Percentiles rank a stretch among this genome's conserved stretches.
phyloP scores from a whole-genome alignment of 2,329 filamentous ascomycete species.

The Diaporthe humulicola region DNA sequence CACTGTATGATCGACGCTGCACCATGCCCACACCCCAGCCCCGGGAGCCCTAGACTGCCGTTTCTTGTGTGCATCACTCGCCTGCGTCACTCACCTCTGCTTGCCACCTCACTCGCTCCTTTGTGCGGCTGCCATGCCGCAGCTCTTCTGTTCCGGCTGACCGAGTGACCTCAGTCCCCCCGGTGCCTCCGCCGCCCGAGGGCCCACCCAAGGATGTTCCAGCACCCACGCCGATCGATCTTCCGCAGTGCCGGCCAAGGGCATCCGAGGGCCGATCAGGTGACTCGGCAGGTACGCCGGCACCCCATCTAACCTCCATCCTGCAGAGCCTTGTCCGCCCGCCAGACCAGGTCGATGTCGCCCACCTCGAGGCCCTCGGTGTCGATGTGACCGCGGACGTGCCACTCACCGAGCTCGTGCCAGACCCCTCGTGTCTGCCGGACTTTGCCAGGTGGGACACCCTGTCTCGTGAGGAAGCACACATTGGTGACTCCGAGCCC shows the following conservation, averaged over 20 bases:
- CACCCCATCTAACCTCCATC: constrained; percentile 60
- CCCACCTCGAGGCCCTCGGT: constrained; percentile 70
- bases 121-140: constrained; percentile 32
- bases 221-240: constrained; percentile 66
- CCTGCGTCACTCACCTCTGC: constrained; percentile 35
- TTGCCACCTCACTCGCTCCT: constrained; percentile 35
- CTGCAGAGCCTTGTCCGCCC: constrained; percentile 69
- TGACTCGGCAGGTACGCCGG: constrained; percentile 34
- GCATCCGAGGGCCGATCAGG: constrained; percentile 36
- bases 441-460: constrained; percentile 66
- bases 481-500: constrained; percentile 62
- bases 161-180: constrained; percentile 28
- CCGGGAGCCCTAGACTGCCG: neutral
- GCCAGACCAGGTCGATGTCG: constrained; percentile 57
- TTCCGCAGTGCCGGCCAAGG: constrained; percentile 60
- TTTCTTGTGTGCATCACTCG: constrained; percentile 32
- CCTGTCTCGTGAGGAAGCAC: constrained; percentile 63
- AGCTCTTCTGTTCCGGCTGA: constrained; percentile 30
- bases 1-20: constrained; percentile 38
- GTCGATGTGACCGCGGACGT: constrained; percentile 67
- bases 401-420: constrained; percentile 63
- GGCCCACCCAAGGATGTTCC: constrained; percentile 64
- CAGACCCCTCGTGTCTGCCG: constrained; percentile 66
- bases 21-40: constrained; percentile 35
- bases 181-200: constrained; percentile 41